Evolutionary conservation across 2,329 filamentous ascomycete species (phyloP), one percentile per base, ranked within the genome.

Genomic region (Leptographium lundbergii): DNA sequence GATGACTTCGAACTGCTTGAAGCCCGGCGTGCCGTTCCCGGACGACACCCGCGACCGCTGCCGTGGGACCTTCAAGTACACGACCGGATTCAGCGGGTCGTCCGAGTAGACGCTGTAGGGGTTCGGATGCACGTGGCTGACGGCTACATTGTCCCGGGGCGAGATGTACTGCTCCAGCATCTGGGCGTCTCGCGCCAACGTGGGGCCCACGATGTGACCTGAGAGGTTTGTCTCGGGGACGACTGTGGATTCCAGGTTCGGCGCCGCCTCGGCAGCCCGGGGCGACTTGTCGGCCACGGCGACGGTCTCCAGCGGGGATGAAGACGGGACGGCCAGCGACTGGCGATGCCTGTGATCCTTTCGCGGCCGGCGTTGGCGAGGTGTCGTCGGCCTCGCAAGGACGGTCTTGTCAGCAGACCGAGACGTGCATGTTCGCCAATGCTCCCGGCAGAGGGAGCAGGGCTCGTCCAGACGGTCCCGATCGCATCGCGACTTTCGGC

Each of bases 401-500:
- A 45, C 5, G 36, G 27, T 22, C 11, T 50, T 17, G 10, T 56
- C 54, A 4, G 24, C 10, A 11, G 24, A 29, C 5, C 48, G 32
- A 2, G 56, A 42, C 6, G 56, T 57, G 56, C 56, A 57, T 13
- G 29, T 1, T 6, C 56, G 65, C 70, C 7, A 71, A 71, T 58
- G 65, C 70, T 27, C 11, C 87, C 65, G 85, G 80, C 1, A 76
- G 74, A 58, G 52, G 7, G 57, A 54, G 42, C 57, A 58, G 5
- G 57, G 57, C 51, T 58, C 57, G 17, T 50, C 52, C 1, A 54
- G 39, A 14, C 57, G 57, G 25, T 29, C 11, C 4, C 57, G 57
- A 17, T 54, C 57, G n/a, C 57, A 58, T 3, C 57, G 57, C 6
- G 57, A 54, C 52, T 58, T 58, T 24, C 57, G 57, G 6, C 57